Conservation (phyloP, 305 asterid genomes). For the Lippia alba region DNA sequence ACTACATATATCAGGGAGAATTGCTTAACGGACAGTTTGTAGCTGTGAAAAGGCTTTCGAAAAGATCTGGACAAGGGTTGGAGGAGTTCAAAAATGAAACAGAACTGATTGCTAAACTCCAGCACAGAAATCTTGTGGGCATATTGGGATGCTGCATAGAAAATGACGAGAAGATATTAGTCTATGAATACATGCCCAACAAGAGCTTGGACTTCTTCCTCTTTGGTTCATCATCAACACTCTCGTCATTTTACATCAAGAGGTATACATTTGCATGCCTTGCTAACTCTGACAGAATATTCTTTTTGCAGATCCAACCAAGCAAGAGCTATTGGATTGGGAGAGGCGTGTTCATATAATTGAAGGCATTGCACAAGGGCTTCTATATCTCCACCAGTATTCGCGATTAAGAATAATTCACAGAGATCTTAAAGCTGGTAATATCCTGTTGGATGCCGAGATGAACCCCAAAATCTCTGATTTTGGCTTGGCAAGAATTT, state of each 20-base stretch:
- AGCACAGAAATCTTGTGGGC: too few relatives aligned
- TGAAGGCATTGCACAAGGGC: conserved; percentile 52
- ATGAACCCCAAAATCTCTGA: conserved; percentile 39
- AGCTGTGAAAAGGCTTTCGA: conserved; percentile 2
- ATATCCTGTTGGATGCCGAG: conserved; percentile 32
- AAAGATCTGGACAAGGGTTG: not conserved
- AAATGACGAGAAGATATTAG: too few relatives aligned
- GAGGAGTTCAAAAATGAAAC: too few relatives aligned
- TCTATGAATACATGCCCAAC: too few relatives aligned
- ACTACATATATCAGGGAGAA: not conserved
- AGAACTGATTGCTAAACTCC: too few relatives aligned
- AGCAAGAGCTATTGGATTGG: conserved; percentile 42
- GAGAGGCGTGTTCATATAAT: conserved; percentile 41
- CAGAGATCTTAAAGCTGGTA: conserved; percentile 36
- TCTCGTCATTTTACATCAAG: too few relatives aligned
- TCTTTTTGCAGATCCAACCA: too few relatives aligned
- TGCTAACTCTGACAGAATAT: too few relatives aligned
- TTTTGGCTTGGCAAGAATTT: conserved; percentile 42
- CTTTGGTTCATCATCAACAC: too few relatives aligned
- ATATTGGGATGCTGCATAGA: too few relatives aligned
- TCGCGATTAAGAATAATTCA: conserved; percentile 47
- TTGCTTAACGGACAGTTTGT: not conserved
- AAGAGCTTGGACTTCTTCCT: too few relatives aligned
- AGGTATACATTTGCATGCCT: too few relatives aligned
- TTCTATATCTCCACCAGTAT: conserved; percentile 55